These are phyloP conservation scores for Diaporthe batatas DNA, from an alignment of 2,329 filamentous ascomycete species.

Conservation along the genomic window DNA sequence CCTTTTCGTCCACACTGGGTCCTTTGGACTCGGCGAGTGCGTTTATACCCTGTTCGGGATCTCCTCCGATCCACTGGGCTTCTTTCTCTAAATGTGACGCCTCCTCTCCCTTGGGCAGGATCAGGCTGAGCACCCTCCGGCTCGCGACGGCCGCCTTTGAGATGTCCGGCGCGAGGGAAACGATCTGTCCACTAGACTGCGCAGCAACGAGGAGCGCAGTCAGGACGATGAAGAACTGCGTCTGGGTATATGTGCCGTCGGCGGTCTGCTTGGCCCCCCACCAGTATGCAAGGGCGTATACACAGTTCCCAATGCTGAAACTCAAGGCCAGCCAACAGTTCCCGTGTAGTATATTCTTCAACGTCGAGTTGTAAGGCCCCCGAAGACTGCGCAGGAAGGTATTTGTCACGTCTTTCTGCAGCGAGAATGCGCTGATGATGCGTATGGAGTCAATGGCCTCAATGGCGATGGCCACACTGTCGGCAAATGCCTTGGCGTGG, in stretches of 20 bases:
- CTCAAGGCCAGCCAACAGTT: slow-evolving; percentile 25
- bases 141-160: slow-evolving; percentile 74
- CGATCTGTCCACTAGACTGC: slow-evolving; percentile 80
- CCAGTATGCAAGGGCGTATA: slow-evolving; percentile 82
- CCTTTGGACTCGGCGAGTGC: neutral
- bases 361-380: slow-evolving; percentile 65
- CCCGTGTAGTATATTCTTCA: neutral
- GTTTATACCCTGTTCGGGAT: neutral
- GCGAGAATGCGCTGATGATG: slow-evolving; percentile 69
- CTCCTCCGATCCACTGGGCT: neutral
- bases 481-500: slow-evolving; percentile 73
- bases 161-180: slow-evolving; percentile 81
- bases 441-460: slow-evolving; percentile 76
- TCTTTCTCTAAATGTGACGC: neutral
- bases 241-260: slow-evolving; percentile 71
- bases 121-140: slow-evolving; percentile 66
- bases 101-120: slow-evolving; percentile 45
- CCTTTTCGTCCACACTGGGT: neutral
- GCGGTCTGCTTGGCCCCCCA: slow-evolving; percentile 81
- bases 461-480: slow-evolving; percentile 73
- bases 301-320: slow-evolving; percentile 44
- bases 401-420: slow-evolving; percentile 63
- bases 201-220: slow-evolving; percentile 79
- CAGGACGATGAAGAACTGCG: slow-evolving; percentile 82
- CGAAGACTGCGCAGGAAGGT: slow-evolving; percentile 66